A percentile compares a stretch with the other conserved stretches of the same genome.
These are phyloP conservation scores for Melianthus villosus DNA, from an alignment of 441 rosid species.

Conservation along the genomic window DNA sequence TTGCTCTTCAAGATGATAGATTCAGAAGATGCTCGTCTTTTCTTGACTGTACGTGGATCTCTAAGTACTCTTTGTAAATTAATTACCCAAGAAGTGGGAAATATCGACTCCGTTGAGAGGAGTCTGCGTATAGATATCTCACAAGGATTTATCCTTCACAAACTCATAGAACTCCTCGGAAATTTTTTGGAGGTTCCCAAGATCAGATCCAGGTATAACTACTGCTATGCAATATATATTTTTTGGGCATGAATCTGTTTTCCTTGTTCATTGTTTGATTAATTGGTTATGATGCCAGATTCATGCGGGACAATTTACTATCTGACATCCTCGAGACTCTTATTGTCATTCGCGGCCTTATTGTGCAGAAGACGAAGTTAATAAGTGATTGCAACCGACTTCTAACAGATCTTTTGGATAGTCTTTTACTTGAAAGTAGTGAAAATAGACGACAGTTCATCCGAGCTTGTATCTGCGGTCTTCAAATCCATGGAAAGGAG, in stretches of 20 bases:
- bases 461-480: constrained; percentile 88
- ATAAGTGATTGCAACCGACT: constrained; percentile 93
- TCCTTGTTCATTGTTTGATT: constrained; percentile 8
- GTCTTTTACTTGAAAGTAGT: constrained; percentile 96
- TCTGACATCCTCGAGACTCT: constrained; percentile 97
- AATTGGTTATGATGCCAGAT: constrained; percentile 42
- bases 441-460: constrained; percentile 93
- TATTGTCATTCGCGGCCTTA: constrained; percentile 86
- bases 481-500: constrained; percentile 86
- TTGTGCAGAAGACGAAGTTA: constrained; percentile 98
- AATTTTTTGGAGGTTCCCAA: constrained; percentile 91
- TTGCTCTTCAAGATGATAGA: constrained; percentile 92
- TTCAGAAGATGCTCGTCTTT: constrained; percentile 87
- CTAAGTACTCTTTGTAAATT: constrained; percentile 68
- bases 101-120: constrained; percentile 84
- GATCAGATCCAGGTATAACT: constrained; percentile 73
- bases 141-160: constrained; percentile 97
- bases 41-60: constrained; percentile 91
- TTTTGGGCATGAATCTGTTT: no score
- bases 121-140: constrained; percentile 98
- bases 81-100: constrained; percentile 85
- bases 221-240: neutral
- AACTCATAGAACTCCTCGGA: constrained; percentile 92
- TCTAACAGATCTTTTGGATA: constrained; percentile 86
- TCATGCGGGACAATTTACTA: constrained; percentile 82